Conservation (phyloP, 2,329 filamentous ascomycete genomes). For the Alternaria longipes region DNA sequence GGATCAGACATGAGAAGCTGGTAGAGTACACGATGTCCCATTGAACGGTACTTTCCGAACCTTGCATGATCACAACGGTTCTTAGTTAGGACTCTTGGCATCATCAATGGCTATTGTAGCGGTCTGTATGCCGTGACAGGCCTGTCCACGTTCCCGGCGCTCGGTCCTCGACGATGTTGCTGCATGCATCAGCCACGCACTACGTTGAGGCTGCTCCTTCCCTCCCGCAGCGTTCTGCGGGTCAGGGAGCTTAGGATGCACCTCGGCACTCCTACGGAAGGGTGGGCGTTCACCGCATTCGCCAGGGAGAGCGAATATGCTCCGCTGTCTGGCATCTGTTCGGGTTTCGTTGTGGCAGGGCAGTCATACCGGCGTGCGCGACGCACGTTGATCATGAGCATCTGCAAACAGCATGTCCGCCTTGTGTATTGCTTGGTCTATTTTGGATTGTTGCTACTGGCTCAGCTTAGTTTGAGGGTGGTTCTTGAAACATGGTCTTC, state of each 20-base stretch:
- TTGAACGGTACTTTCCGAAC: background rate
- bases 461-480: conserved; percentile 10
- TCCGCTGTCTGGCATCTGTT: conserved; percentile 10
- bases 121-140: conserved; percentile 5
- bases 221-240: conserved; percentile 4
- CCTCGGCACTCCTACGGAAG: conserved; percentile 3
- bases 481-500: conserved; percentile 4
- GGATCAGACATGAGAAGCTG: background rate
- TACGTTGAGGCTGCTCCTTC: conserved; percentile 4
- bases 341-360: conserved; percentile 11
- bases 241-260: background rate
- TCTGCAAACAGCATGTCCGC: background rate
- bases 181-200: conserved; percentile 16
- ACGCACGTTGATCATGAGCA: conserved; percentile 5
- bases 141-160: conserved; percentile 4
- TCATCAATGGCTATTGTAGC: conserved; percentile 9
- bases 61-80: background rate
- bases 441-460: conserved; percentile 13
- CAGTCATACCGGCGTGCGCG: conserved; percentile 16
- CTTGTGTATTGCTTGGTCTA: conserved; percentile 4
- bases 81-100: conserved; percentile 8
- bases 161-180: conserved; percentile 3
- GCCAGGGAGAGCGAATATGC: conserved; percentile 3
- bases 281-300: conserved; percentile 12
- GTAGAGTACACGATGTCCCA: background rate